A percentile compares a stretch with the other conserved stretches of the same genome.
Conservation (phyloP, 768 basidiomycete species). For the Russula compacta region DNA sequence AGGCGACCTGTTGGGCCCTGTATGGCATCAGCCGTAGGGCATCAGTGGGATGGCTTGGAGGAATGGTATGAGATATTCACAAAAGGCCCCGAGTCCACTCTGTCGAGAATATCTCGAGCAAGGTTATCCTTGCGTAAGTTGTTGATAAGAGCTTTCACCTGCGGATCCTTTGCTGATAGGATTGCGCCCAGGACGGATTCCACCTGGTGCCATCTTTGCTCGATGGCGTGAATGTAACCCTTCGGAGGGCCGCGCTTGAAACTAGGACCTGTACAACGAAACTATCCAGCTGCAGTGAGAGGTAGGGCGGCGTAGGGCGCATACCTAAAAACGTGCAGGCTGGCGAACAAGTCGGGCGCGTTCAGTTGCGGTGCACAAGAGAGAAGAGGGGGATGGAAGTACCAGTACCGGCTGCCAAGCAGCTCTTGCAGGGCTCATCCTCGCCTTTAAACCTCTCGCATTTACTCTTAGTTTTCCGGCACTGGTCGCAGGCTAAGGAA, state of each 20-base stretch:
- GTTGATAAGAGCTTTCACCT: constrained; percentile 51
- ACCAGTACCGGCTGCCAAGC: constrained; percentile 48
- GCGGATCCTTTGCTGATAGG: constrained; percentile 58
- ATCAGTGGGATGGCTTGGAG: background rate
- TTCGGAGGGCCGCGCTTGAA: constrained; percentile 81
- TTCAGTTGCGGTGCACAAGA: constrained; percentile 21
- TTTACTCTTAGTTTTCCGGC: constrained; percentile 81
- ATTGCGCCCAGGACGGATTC: constrained; percentile 83
- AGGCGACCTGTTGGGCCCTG: constrained; percentile 65
- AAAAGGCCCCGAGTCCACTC: constrained; percentile 76
- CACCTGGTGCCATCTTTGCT: constrained; percentile 86
- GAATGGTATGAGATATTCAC: constrained; percentile 32
- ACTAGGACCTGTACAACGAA: constrained; percentile 48
- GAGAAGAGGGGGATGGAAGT: background rate
- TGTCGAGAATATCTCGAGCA: constrained; percentile 63
- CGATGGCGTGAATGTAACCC: constrained; percentile 89
- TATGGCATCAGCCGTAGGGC: background rate
- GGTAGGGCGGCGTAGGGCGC: background rate
- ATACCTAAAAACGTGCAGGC: constrained; percentile 61
- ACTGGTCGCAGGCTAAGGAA: constrained; percentile 70
- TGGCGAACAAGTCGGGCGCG: constrained; percentile 27
- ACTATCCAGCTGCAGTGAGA: background rate
- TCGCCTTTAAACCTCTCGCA: constrained; percentile 53
- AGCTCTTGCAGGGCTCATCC: constrained; percentile 51
- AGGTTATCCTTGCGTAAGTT: constrained; percentile 65